Conservation (phyloP, 192 early-diverging fungal species). For the Coemansia sp. region DNA sequence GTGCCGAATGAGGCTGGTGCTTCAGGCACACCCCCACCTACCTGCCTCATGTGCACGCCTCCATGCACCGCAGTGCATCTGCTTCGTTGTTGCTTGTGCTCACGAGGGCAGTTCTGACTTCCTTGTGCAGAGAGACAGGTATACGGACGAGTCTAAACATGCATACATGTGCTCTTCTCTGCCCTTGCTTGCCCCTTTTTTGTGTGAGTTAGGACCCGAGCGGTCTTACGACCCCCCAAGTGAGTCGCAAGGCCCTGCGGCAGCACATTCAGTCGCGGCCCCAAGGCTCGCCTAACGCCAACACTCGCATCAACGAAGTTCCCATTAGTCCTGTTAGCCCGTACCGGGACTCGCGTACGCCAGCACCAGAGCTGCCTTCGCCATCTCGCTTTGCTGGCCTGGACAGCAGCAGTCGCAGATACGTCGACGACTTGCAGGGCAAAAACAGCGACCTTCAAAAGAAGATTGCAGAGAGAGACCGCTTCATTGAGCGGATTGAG, state of each 20-base stretch:
- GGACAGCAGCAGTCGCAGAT: conserved; percentile 10
- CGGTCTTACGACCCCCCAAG: conserved; percentile 39
- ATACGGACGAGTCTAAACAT: not conserved
- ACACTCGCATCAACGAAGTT: conserved; percentile 4
- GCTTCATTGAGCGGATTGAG: conserved; percentile 28
- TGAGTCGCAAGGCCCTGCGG: conserved; percentile 27
- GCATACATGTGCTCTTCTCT: not conserved
- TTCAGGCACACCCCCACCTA: not conserved
- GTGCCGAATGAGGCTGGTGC: conserved; percentile 2
- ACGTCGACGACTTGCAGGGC: conserved; percentile 17
- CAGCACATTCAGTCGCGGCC: conserved; percentile 11
- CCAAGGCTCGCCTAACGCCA: conserved; percentile 1
- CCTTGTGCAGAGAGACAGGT: not conserved
- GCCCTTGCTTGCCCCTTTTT: too few species aligned
- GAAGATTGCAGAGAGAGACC: conserved; percentile 17
- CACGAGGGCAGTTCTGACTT: not conserved
- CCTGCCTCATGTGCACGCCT: not conserved
- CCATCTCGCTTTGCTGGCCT: conserved; percentile 17
- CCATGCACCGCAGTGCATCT: not conserved
- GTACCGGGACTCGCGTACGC: conserved; percentile 15
- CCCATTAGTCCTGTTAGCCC: conserved; percentile 34
- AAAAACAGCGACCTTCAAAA: conserved; percentile 38
- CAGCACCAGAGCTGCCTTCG: conserved; percentile 11
- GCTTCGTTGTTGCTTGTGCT: conserved; percentile 1
- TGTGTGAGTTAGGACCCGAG: conserved; percentile 20